Evolutionary conservation across 176 grass and related monocot species (phyloP), one percentile per base, ranked within the genome.

Genomic region (Avena insularis): DNA sequence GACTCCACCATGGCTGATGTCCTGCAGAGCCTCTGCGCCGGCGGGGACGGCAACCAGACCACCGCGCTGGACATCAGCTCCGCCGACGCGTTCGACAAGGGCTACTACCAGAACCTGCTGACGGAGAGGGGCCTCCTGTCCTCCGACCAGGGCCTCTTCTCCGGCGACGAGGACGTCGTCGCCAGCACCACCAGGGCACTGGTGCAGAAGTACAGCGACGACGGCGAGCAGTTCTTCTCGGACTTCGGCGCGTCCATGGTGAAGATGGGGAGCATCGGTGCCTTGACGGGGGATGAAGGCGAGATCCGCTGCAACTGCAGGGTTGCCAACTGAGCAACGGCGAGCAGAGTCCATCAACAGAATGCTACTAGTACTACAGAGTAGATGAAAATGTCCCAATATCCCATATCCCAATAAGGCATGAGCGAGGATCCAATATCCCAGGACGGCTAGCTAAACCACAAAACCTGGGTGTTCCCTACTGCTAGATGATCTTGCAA

Each of bases 81-180:
- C 9, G 58, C 86, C 19, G 75, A 91, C 78, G 57, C 55, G 20
- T 98, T 98, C 56, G 96, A 98, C 86, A 98, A 92, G 79, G 77
- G 78, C 13, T 95, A 98, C 53, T 98, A 88, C 88, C 59, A 88
- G 12, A 98, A 98, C 78, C 82, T 98, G 19, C 70, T 92, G 36
- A 76, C 6, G 14, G 53, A 95, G 16, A 94, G 40, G 56, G 96
- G 93, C 8, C 61, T 98, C 19, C 86, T 98, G 51, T 90, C 96
- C 27, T 98, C 96, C n/a, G 93, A 98, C 57, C 96, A 98, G 85
- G 93, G 93, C 2, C 93, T 98, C 72, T 98, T 87, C 75, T 95
- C 93, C n/a, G 93, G 93, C 36, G 16, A 40, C 19, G 90, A 92
- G 46, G 89, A 93, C 36, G 84, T 88, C 8, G 64, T 88, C 5